Percentiles rank a stretch among this genome's conserved stretches.
Conservation (phyloP, 495 filamentous ascomycete species). For the Penicillium simplicissimum region DNA sequence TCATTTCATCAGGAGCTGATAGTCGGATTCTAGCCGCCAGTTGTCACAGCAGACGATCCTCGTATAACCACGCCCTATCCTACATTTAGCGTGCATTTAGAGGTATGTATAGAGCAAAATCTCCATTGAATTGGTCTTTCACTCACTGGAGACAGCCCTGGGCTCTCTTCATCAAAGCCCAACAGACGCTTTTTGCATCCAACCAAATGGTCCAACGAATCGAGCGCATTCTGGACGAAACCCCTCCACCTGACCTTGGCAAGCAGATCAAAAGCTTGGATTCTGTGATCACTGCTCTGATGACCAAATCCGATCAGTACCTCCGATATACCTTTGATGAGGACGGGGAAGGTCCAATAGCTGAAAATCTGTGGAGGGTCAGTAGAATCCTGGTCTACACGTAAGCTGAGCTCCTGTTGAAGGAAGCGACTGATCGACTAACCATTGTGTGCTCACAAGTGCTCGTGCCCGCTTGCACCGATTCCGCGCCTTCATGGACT, state of each 20-base stretch:
- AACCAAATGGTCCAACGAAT: conserved; percentile 33
- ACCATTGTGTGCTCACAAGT: conserved; percentile 23
- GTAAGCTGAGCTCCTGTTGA: conserved; percentile 6
- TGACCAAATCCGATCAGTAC: conserved; percentile 20
- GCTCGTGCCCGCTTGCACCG: conserved; percentile 52
- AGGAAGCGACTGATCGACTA: not conserved
- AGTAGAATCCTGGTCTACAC: conserved; percentile 23
- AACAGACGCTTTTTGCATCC: conserved; percentile 45
- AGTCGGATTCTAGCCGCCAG: conserved; percentile 33
- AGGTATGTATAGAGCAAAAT: conserved; percentile 29
- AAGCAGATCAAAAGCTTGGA: conserved; percentile 20
- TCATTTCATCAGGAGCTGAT: not conserved
- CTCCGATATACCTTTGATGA: conserved; percentile 14
- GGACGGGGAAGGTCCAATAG: conserved; percentile 14
- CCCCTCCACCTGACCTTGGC: conserved; percentile 9
- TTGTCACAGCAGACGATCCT: conserved; percentile 43
- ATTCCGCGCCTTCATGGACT: conserved; percentile 52
- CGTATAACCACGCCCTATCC: conserved; percentile 51
- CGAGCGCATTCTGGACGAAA: conserved; percentile 11
- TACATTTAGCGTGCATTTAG: conserved; percentile 39
- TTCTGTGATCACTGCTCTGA: conserved; percentile 9
- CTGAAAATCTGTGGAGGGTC: conserved; percentile 25
- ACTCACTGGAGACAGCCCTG: conserved; percentile 29
- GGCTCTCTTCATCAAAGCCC: conserved; percentile 45
- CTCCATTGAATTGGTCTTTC: not conserved